Evolutionary conservation across 2,329 filamentous ascomycete genomes (phyloP).

Genomic region (Penicillium nordicum): DNA sequence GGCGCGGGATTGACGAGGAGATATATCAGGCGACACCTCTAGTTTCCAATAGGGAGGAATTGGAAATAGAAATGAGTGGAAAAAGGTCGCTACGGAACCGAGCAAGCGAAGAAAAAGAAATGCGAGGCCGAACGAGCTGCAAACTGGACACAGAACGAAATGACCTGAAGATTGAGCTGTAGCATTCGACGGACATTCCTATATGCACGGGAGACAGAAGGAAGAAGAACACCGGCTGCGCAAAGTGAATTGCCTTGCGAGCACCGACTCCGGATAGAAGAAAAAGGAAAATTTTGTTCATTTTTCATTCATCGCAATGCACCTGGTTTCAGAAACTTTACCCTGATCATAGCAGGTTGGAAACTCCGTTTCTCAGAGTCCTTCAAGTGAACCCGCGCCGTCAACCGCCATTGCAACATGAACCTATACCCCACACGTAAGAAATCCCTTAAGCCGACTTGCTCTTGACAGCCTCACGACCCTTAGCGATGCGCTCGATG

Average conservation of each 20-base stretch:
- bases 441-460: slow-evolving; percentile 61
- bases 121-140: background rate
- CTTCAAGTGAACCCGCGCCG: slow-evolving; percentile 25
- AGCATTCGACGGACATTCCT: slow-evolving; percentile 11
- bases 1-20: slow-evolving; percentile 59
- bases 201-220: slow-evolving; percentile 6
- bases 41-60: slow-evolving; percentile 6
- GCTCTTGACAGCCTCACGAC: slow-evolving; percentile 48
- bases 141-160: slow-evolving; percentile 2
- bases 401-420: slow-evolving; percentile 60
- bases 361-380: slow-evolving; percentile 23
- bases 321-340: slow-evolving; percentile 26
- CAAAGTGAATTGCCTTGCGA: slow-evolving; percentile 1
- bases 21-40: slow-evolving; percentile 66
- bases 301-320: slow-evolving; percentile 53
- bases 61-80: background rate
- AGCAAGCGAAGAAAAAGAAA: background rate
- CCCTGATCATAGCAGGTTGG: slow-evolving; percentile 24
- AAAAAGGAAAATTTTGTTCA: slow-evolving; percentile 59
- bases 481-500: slow-evolving; percentile 47
- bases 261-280: slow-evolving; percentile 54
- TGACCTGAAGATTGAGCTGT: slow-evolving; percentile 11
- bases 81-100: background rate
- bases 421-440: slow-evolving; percentile 60
- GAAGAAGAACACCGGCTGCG: slow-evolving; percentile 6